Percentiles rank a stretch among this genome's conserved stretches.
Evolutionary conservation across 2,329 filamentous ascomycete species (phyloP).

Genomic region (Xylaria sp.): DNA sequence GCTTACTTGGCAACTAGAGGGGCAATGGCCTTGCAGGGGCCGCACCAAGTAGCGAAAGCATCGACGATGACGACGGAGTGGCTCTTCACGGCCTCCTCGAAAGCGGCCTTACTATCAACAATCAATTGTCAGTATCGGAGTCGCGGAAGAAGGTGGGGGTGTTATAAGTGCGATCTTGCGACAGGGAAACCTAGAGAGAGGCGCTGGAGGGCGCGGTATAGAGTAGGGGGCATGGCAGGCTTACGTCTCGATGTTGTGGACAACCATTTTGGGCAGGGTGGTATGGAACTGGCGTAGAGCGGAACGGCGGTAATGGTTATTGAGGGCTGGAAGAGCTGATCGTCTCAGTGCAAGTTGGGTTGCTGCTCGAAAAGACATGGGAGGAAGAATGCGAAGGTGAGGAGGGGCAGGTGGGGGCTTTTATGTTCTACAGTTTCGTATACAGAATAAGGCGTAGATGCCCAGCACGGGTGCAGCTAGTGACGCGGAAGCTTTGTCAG

Average conservation of each 20-base stretch:
- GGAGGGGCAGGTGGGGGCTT: conserved; percentile 40
- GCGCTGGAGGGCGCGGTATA: too few species aligned
- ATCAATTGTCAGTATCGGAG: conserved; percentile 31
- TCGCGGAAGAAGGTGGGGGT: not conserved
- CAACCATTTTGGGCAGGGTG: conserved; percentile 56
- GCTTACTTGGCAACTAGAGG: conserved; percentile 76
- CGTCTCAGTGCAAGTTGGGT: conserved; percentile 41
- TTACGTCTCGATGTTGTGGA: conserved; percentile 55
- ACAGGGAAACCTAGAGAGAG: not conserved
- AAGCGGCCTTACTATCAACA: conserved; percentile 45
- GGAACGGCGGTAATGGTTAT: conserved; percentile 28
- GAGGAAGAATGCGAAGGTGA: conserved; percentile 14
- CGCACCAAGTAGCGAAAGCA: conserved; percentile 92
- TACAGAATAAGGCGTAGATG: not conserved
- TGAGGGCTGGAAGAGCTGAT: conserved; percentile 37
- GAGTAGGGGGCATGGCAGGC: conserved; percentile 34
- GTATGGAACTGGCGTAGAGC: conserved; percentile 53
- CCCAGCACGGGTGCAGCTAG: not conserved
- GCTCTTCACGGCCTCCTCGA: conserved; percentile 46
- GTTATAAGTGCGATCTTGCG: not conserved
- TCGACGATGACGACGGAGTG: conserved; percentile 80
- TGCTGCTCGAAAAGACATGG: conserved; percentile 43
- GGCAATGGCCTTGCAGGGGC: conserved; percentile 91
- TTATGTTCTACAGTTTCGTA: conserved; percentile 28
- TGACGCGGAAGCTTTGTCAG: conserved; percentile 24